These are phyloP conservation scores for Clarireedia monteithiana DNA, from an alignment of 2,329 filamentous ascomycete genomes.

Conservation along the genomic window DNA sequence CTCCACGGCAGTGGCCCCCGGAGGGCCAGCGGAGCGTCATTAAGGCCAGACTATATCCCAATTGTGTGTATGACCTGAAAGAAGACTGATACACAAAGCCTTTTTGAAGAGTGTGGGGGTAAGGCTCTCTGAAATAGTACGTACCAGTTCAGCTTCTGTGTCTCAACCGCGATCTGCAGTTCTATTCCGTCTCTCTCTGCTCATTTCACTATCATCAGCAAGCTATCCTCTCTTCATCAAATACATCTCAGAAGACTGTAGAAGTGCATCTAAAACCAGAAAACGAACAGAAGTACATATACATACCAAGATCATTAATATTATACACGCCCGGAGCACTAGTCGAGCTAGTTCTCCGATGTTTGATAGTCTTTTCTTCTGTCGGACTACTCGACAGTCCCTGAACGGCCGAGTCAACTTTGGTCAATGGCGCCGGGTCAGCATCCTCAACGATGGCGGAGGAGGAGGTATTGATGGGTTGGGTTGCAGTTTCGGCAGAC, in stretches of 20 bases:
- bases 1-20: neutral
- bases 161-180: constrained; percentile 69
- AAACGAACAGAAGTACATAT: neutral
- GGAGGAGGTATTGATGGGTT: constrained; percentile 4
- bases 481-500: constrained; percentile 38
- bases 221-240: constrained; percentile 8
- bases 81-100: neutral
- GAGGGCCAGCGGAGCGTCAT: neutral
- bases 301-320: constrained; percentile 78
- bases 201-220: neutral
- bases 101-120: neutral
- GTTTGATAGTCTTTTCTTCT: constrained; percentile 55
- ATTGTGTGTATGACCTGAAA: neutral
- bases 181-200: constrained; percentile 66
- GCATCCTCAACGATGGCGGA: neutral
- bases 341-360: constrained; percentile 62
- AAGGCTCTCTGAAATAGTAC: constrained; percentile 24
- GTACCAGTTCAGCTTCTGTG: constrained; percentile 83
- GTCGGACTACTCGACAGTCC: constrained; percentile 63
- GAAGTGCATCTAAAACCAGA: constrained; percentile 5
- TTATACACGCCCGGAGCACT: constrained; percentile 67
- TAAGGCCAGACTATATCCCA: neutral
- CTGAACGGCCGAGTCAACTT: constrained; percentile 87
- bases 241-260: neutral
- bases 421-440: constrained; percentile 52